Evolutionary conservation across 2,329 filamentous ascomycete genomes (phyloP).

Genomic region (Xylariaceae sp.): DNA sequence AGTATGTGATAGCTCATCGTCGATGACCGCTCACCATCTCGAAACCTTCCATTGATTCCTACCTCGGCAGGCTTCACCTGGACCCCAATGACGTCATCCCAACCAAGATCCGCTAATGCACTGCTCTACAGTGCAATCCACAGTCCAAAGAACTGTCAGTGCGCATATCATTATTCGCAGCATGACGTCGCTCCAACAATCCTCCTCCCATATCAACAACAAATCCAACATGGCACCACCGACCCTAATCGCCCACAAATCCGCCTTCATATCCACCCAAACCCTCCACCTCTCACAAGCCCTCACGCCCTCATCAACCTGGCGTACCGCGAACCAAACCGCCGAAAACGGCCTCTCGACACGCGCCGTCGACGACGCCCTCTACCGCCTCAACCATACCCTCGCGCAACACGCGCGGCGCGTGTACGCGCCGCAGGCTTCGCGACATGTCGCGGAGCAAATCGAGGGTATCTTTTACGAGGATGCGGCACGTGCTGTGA

Average conservation of each 20-base stretch:
- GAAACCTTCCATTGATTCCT: too few relatives aligned
- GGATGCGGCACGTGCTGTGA: slow-evolving; percentile 35
- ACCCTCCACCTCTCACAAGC: slow-evolving; percentile 58
- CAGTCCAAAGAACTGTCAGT: too few relatives aligned
- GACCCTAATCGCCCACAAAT: slow-evolving; percentile 58
- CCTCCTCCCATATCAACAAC: too few relatives aligned
- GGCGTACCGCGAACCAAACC: slow-evolving; percentile 45
- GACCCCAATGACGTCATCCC: too few relatives aligned
- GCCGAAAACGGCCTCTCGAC: slow-evolving; percentile 39
- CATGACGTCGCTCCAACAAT: too few relatives aligned
- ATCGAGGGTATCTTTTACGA: slow-evolving; percentile 60
- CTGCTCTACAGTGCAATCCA: too few relatives aligned
- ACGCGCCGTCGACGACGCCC: slow-evolving; percentile 50
- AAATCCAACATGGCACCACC: slow-evolving; percentile 38
- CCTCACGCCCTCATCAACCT: slow-evolving; percentile 47
- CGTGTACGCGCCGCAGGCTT: slow-evolving; percentile 64
- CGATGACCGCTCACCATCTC: too few relatives aligned
- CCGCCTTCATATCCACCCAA: slow-evolving; percentile 57
- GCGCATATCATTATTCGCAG: too few relatives aligned
- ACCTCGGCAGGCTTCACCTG: too few relatives aligned
- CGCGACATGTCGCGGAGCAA: slow-evolving; percentile 66
- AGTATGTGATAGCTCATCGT: too few relatives aligned
- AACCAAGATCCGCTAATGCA: too few relatives aligned
- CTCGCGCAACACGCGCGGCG: slow-evolving; percentile 60
- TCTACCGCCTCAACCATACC: slow-evolving; percentile 55